phyloP scores from a whole-genome alignment of 768 basidiomycete species.

The Agaricus subrufescens region DNA sequence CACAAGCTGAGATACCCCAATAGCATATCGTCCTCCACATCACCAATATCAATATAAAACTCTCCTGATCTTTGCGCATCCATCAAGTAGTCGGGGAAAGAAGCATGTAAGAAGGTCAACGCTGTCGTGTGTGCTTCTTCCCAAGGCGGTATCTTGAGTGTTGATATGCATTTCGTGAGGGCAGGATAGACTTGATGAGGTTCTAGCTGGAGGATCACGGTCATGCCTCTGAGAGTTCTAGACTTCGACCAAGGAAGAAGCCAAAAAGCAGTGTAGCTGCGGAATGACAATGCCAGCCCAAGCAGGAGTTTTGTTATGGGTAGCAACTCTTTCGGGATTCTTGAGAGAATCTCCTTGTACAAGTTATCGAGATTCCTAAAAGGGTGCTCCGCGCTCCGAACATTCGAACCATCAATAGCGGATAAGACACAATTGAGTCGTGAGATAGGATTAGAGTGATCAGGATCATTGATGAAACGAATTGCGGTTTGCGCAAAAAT shows the following conservation, averaged over 20 bases:
- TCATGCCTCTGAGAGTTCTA: not conserved
- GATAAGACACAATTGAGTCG: too few relatives aligned
- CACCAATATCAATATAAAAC: slow-evolving; percentile 11
- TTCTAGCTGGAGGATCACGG: not conserved
- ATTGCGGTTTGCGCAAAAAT: too few relatives aligned
- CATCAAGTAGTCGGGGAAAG: slow-evolving; percentile 22
- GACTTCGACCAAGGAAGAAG: not conserved
- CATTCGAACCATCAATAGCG: too few relatives aligned
- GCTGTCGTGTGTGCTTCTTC: not conserved
- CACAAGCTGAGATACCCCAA: too few relatives aligned
- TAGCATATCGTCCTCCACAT: not conserved
- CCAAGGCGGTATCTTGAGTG: not conserved
- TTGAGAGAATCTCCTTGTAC: not conserved
- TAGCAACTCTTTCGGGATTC: not conserved
- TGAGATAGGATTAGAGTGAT: too few relatives aligned
- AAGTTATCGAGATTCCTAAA: not conserved
- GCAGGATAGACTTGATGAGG: not conserved
- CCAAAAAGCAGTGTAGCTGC: not conserved
- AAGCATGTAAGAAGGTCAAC: slow-evolving; percentile 25
- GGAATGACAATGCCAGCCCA: not conserved
- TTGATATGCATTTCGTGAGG: not conserved
- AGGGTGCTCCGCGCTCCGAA: not conserved
- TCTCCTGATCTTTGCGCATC: not conserved
- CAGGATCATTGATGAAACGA: too few relatives aligned
- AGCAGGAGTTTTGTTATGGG: not conserved